A percentile compares a stretch with the other conserved stretches of the same genome.
Conservation (phyloP, 2,329 filamentous ascomycete genomes). For the Cryoendolithus antarcticus region DNA sequence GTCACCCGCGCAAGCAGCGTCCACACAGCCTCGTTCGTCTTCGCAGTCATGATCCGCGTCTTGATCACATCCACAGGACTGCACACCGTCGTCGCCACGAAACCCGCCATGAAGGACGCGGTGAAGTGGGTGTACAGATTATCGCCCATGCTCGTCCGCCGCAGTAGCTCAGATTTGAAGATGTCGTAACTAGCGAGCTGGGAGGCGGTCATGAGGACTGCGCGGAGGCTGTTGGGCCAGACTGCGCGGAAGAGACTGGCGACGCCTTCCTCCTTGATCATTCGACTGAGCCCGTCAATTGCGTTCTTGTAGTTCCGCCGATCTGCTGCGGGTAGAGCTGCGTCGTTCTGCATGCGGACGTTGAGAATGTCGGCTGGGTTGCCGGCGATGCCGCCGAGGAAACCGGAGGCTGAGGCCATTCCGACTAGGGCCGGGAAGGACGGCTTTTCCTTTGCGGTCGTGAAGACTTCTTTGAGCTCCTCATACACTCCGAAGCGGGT, state of each 20-base stretch:
- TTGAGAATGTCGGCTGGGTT: conserved; percentile 96
- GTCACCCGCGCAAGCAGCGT: conserved; percentile 55
- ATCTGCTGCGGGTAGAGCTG: conserved; percentile 58
- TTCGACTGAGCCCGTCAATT: conserved; percentile 71
- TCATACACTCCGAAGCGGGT: conserved; percentile 96
- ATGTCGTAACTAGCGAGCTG: conserved; percentile 77
- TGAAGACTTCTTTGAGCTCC: conserved; percentile 65
- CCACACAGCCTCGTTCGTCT: conserved; percentile 39
- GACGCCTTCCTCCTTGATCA: conserved; percentile 72
- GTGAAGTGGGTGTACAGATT: conserved; percentile 66
- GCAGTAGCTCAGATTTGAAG: conserved; percentile 60
- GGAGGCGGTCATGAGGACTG: conserved; percentile 75
- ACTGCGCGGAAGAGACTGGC: conserved; percentile 72
- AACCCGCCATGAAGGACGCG: conserved; percentile 64
- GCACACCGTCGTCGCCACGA: conserved; percentile 74
- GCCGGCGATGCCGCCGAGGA: conserved; percentile 77
- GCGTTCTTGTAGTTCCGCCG: conserved; percentile 84
- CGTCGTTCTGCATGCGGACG: conserved; percentile 94
- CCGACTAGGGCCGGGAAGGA: conserved; percentile 61
- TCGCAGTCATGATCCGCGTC: conserved; percentile 70
- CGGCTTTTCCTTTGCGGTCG: conserved; percentile 40
- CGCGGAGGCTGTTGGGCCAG: conserved; percentile 68
- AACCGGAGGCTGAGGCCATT: conserved; percentile 72
- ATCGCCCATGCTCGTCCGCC: conserved; percentile 53
- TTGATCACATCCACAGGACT: conserved; percentile 83